Conservation (phyloP, 2,329 filamentous ascomycete genomes). For the Fusarium sp. region DNA sequence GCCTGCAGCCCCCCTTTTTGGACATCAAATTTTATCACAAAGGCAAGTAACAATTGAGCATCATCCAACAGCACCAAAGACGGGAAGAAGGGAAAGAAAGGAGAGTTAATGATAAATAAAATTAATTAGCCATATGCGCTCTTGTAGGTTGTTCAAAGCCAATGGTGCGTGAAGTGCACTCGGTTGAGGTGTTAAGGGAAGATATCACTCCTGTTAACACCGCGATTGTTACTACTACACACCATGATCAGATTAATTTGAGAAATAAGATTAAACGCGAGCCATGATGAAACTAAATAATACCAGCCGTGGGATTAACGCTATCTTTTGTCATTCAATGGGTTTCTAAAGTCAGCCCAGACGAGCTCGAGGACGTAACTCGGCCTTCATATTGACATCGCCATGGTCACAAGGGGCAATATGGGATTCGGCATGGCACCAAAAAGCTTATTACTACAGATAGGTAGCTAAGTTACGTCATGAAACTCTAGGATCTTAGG, state of each 20-base stretch:
- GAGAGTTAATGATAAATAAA: too few relatives aligned
- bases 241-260: not conserved
- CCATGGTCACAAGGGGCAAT: not conserved
- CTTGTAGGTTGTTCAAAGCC: not conserved
- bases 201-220: not conserved
- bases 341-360: not conserved
- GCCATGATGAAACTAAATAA: not conserved
- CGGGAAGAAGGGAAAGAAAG: too few relatives aligned
- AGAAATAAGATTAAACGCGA: not conserved
- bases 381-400: not conserved
- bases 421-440: not conserved
- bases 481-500: not conserved
- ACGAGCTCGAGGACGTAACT: not conserved
- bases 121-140: too few relatives aligned
- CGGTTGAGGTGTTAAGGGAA: not conserved
- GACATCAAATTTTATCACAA: too few relatives aligned
- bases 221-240: not conserved
- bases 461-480: not conserved
- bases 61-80: too few relatives aligned
- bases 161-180: not conserved
- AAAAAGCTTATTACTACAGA: not conserved
- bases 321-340: not conserved
- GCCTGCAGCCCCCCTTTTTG: too few relatives aligned
- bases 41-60: too few relatives aligned
- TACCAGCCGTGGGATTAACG: not conserved